Evolutionary conservation across 108 stramenopile genomes (phyloP), one percentile per base, ranked within the genome.

Genomic region (Nannochloropsis oceanica): DNA sequence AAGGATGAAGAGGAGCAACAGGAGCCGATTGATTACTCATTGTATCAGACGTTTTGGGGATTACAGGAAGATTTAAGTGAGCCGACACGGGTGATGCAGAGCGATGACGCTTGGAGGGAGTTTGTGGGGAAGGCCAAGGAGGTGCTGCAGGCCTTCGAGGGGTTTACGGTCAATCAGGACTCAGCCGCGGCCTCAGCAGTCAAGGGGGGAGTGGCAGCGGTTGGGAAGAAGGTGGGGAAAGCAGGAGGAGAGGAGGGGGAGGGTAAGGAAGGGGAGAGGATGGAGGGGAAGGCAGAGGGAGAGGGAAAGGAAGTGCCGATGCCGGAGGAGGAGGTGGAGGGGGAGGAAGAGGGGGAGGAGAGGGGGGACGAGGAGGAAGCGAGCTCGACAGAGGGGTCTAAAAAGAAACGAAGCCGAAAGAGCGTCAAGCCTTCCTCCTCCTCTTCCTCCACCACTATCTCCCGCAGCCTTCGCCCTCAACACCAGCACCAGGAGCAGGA

Each of bases 31-130:
- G 84, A 89, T 83, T 89, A 89, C 34, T 27, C 86, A 50, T 83
- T 89, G 44, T 89, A 89, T 86, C 44, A 81, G 73, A 27, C 88
- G 25, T 89, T 89, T 43, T 89, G 89, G 89, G 85, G 87, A 20
- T 88, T 89, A 20, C 89, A 89, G 44, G 43, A 85, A 27, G 86
- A 86, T 82, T 46, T 81, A 27, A 81, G 82, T 20, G n/a, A 83
- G 43, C 86, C 80, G 79, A 82, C 82, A 73, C 42, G 34, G 82
- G 82, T 44, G 59, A 79, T 86, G 11, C 82, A 86, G 82, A 82
- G 86, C 43, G 82, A 42, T 13, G 82, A 20, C 42, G 82, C 86
- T n/a, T 86, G 86, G 86, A 27, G 26, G 73, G 86, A 44, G 26
- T 43, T 86, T 26, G 46, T 83, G 13, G 59, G 14, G 20, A 82